Base-by-base conservation (phyloP, 1,284 basidiomycete genomes). In the Malassezia psittaci region DNA sequence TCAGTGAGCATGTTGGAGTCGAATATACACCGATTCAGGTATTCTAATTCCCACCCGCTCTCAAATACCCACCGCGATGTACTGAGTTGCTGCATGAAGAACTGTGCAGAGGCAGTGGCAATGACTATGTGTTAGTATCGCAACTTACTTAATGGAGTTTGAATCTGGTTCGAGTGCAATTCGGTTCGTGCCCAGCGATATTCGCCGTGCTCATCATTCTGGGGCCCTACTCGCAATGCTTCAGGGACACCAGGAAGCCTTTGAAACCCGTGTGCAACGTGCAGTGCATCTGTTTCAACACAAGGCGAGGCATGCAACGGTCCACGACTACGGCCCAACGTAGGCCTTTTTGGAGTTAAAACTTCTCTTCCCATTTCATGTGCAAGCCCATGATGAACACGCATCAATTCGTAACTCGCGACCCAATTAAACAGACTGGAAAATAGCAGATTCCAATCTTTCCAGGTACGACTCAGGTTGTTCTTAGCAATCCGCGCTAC, bases 1-100 rank as follows among this genome's bases (percentile, higher is more conserved):
- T 65, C 58, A 12, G 62, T 60, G 0, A 67, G 55, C 12, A 72
- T 54, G 6, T 59, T 58, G 10, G 63, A 57, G 19, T 68, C 61
- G 53, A 73, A 68, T 2, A 72, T 67, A 52, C 67, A 71, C 52
- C 64, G 61, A 45, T 73, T 66, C 15, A 73, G 57, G 34, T 73
- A 73, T 48, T 66, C 62, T n/a, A 73, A 59, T 53, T 73, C 70
- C 70, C 70, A 73, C n/a, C 66, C 64, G 5, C 68, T 63, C 0
- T 54, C 51, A 36, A 62, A 51, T 0, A 54, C 51, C 70, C 69
- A 73, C 3, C 57, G 44, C 18, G 54, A 37, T 12, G 53, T 46
- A 24, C 50, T 46, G 11, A 73, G 62, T 61, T 71, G 69, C 1
- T 33, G 18, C 2, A 66, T 36, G 36, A 57, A 55, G 52, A 72